Base-by-base conservation (phyloP, 352 stramenopile genomes). In the Pythium periplocum region DNA sequence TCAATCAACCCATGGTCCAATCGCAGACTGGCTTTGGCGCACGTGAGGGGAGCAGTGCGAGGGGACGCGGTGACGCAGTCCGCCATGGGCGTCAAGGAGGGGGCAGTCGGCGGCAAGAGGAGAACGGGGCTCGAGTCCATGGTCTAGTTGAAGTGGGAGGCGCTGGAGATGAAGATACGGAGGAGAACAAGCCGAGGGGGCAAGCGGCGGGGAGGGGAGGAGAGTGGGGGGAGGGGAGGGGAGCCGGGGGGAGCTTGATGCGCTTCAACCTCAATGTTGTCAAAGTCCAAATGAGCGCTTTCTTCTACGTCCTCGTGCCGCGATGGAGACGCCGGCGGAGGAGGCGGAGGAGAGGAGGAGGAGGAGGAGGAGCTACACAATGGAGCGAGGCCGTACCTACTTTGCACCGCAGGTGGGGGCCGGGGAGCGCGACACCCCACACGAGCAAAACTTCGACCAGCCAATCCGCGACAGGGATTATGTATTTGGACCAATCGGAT, bases 241-340 rank as follows among this genome's bases (percentile, higher is more conserved):
- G 45, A 36, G 32, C 7, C 37, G 44, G 36, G 42, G 10, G 38
- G 43, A 47, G 40, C 48, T 44, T 50, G 48, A 51, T 57, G 38
- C 64, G 55, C 54, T 61, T 83, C 73, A 64, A 58, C 57, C 64
- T 58, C 68, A 60, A 71, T 69, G 66, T 59, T 59, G 73, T 48
- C 55, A 86, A 88, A 79, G 60, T 74, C 75, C 67, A 79, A 88
- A 88, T 88, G 78, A 82, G 57, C 66, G 66, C 59, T 45, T 48
- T 51, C 39, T 44, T 11, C 43, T 17, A 39, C 46, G 57, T 49
- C 37, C 49, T 51, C 17, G 17, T 26, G 17, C 17, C 17, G 48
- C 56, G 51, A 36, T 50, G 43, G 36, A 53, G 33, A 45, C 36
- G 47, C 34, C 30, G 35, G 45, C 35, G n/a, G 46, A 53, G 36